Evolutionary conservation across 139 green algal species (phyloP), one percentile per base, ranked within the genome.

Genomic region (Chlorella ohadii): DNA sequence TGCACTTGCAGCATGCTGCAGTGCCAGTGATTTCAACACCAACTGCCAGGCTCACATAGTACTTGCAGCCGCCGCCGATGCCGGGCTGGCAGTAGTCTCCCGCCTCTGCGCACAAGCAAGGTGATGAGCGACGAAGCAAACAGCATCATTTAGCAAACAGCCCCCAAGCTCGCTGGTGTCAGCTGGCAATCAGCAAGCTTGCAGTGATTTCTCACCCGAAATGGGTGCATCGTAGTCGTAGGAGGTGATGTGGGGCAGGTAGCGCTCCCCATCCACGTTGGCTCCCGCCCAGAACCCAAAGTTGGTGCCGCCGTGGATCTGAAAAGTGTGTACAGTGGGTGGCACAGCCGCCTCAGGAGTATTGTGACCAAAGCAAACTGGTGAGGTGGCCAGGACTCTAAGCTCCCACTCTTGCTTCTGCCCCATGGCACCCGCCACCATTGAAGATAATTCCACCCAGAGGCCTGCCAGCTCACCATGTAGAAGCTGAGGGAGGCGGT

Each of bases 401-500:
- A n/a, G n/a, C n/a, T n/a, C n/a, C n/a, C n/a, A n/a, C n/a, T n/a
- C n/a, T n/a, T n/a, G n/a, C n/a, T n/a, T n/a, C n/a, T n/a, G n/a
- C n/a, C n/a, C n/a, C n/a, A n/a, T n/a, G n/a, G n/a, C n/a, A n/a
- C n/a, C n/a, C n/a, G n/a, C n/a, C n/a, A n/a, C n/a, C n/a, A n/a
- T n/a, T n/a, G n/a, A n/a, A n/a, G n/a, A n/a, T n/a, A n/a, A n/a
- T n/a, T 13, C 9, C 15, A 59, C 51, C 51, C 11, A 22, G 63
- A 4, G 11, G 28, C 25, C 63, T 34, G 28, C 2, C 16, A 6
- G 1, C 70, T 22, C 76, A 84, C 87, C 91, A 95, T 95, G 81
- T 94, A 95, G 57, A 95, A 89, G 70, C 84, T 89, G 65, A 94
- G 87, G 38, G 77, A 90, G 75, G 77, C 90, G 28, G 65, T 92